Evolutionary conservation across 352 stramenopile genomes (phyloP).

Genomic region (Pythium dissotocum): DNA sequence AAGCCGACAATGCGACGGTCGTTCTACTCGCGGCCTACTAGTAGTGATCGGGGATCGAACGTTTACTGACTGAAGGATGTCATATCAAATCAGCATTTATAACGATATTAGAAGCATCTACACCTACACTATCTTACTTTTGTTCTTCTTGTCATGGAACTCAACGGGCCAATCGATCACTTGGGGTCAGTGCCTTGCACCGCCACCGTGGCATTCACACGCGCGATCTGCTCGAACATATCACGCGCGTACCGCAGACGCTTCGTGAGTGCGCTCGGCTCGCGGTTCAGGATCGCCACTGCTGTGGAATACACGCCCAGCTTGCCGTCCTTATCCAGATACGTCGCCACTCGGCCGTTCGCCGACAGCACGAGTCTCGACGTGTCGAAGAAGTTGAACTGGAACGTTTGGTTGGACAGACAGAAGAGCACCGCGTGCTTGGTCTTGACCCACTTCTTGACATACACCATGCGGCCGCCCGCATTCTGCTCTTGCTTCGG

Average conservation of each 20-base stretch:
- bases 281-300: slow-evolving; percentile 53
- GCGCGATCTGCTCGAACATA: slow-evolving; percentile 94
- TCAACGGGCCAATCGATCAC: not conserved
- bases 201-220: slow-evolving; percentile 17
- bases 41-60: not conserved
- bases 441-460: slow-evolving; percentile 99
- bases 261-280: slow-evolving; percentile 71
- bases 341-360: slow-evolving; percentile 90
- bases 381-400: slow-evolving; percentile 96
- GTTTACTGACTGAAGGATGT: not conserved
- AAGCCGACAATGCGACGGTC: slow-evolving; percentile 1
- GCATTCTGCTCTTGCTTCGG: not conserved
- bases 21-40: not conserved
- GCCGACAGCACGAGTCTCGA: slow-evolving; percentile 95
- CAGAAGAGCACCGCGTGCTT: slow-evolving; percentile 98
- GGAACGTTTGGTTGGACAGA: slow-evolving; percentile 95
- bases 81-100: not conserved
- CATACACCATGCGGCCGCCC: slow-evolving; percentile 81
- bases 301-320: slow-evolving; percentile 55
- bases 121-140: slow-evolving; percentile 4
- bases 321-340: slow-evolving; percentile 75
- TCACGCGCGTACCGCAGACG: slow-evolving; percentile 94
- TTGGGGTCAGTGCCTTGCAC: not conserved
- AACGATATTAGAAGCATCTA: slow-evolving; percentile 1
- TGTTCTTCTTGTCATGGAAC: not conserved